phyloP scores from a whole-genome alignment of 305 asterid genomes.

The Solanum hybrid region DNA sequence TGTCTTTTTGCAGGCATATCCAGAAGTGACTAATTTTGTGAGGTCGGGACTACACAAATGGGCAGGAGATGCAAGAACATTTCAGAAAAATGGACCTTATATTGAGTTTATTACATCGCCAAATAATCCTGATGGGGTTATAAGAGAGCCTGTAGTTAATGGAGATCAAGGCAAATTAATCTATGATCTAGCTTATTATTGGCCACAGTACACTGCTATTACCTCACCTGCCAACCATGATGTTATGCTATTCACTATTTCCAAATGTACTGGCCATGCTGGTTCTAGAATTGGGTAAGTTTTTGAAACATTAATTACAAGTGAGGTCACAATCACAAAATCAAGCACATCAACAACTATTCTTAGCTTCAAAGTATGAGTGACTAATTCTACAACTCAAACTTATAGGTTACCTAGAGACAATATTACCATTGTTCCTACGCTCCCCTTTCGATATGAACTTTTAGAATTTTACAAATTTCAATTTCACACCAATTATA shows the following conservation, averaged over 20 bases:
- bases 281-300: conserved; percentile 76
- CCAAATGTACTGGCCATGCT: conserved; percentile 87
- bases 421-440: too few species aligned
- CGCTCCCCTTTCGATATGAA: too few species aligned
- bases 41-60: conserved; percentile 43
- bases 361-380: too few species aligned
- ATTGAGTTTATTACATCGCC: conserved; percentile 43
- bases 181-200: too few species aligned
- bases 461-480: too few species aligned
- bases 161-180: not conserved
- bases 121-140: conserved; percentile 55
- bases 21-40: conserved; percentile 38
- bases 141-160: conserved; percentile 46
- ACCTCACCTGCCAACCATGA: conserved; percentile 46
- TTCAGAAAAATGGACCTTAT: too few species aligned
- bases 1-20: conserved; percentile 41
- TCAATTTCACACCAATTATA: too few species aligned
- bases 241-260: conserved; percentile 61
- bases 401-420: too few species aligned
- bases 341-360: too few species aligned
- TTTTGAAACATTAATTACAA: too few species aligned
- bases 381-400: too few species aligned
- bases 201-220: conserved; percentile 47
- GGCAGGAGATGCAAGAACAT: not conserved
- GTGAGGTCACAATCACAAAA: too few species aligned